Conservation (phyloP, 2,329 filamentous ascomycete species). For the Trichoderma afroharzianum region DNA sequence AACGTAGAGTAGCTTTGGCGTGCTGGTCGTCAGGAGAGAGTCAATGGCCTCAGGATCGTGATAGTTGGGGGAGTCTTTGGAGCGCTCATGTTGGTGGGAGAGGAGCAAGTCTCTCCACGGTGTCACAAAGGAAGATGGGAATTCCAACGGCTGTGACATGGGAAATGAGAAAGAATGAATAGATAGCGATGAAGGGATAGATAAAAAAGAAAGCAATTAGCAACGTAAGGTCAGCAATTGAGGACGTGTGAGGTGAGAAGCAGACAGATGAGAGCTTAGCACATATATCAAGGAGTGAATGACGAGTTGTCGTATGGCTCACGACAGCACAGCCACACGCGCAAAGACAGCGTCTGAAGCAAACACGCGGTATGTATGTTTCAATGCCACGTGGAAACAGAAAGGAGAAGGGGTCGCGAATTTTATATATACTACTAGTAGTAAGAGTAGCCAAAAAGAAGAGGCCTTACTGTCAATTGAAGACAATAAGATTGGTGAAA, state of each 20-base stretch:
- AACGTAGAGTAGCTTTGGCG: slow-evolving; percentile 46
- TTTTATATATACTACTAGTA: no score
- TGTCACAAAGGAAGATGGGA: slow-evolving; percentile 38
- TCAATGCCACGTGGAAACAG: not conserved
- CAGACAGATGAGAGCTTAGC: not conserved
- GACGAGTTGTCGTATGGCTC: not conserved
- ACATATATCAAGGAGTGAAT: not conserved
- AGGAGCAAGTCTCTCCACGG: slow-evolving; percentile 36
- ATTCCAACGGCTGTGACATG: slow-evolving; percentile 20
- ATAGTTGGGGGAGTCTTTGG: slow-evolving; percentile 47
- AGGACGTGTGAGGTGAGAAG: not conserved
- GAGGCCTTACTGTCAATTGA: no score
- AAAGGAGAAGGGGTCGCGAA: not conserved
- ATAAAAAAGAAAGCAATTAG: not conserved
- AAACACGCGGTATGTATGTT: not conserved
- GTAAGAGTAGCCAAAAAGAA: not conserved
- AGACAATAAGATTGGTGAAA: not conserved
- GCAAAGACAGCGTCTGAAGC: not conserved
- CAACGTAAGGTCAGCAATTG: not conserved
- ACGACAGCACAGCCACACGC: slow-evolving; percentile 1
- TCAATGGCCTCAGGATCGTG: slow-evolving; percentile 41
- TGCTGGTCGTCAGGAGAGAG: slow-evolving; percentile 47
- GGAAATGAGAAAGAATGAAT: no score
- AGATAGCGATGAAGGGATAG: no score
- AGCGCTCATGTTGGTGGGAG: slow-evolving; percentile 33